A percentile compares a stretch with the other conserved stretches of the same genome.
Evolutionary conservation across 805 yeast genomes (phyloP).

Genomic region (Wickerhamiella dianesei): DNA sequence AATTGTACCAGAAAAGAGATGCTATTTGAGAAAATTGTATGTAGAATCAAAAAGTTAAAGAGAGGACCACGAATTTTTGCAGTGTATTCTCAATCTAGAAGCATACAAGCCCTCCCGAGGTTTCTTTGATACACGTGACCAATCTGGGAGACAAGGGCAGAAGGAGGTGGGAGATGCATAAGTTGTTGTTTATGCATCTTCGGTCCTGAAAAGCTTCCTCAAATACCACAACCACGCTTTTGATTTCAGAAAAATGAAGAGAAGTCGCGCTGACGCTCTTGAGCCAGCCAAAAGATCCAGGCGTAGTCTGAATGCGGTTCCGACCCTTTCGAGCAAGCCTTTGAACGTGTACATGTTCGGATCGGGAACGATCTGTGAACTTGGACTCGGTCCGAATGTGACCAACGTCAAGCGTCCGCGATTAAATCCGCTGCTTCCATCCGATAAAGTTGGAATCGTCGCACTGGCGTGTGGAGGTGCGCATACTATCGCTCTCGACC

Average conservation of each 20-base stretch:
- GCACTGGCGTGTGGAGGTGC: constrained; percentile 93
- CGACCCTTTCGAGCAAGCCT: constrained; percentile 6
- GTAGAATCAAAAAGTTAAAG: no score
- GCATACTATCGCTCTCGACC: constrained; percentile 76
- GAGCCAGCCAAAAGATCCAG: constrained; percentile 13
- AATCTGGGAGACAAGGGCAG: neutral
- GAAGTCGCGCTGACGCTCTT: constrained; percentile 8
- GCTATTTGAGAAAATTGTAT: no score
- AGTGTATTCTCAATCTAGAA: no score
- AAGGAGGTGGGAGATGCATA: neutral
- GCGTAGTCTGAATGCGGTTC: constrained; percentile 8
- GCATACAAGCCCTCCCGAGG: no score
- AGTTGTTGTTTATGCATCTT: neutral
- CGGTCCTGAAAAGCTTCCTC: neutral
- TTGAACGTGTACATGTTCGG: constrained; percentile 90
- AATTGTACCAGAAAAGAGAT: no score
- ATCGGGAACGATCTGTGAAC: constrained; percentile 92
- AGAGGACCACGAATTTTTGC: no score
- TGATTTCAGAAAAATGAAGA: constrained; percentile 4
- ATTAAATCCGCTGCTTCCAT: constrained; percentile 59
- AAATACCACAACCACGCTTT: neutral
- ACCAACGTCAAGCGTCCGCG: constrained; percentile 95
- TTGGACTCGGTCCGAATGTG: constrained; percentile 92
- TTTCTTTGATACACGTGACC: no score
- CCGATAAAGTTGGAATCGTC: constrained; percentile 55